These are phyloP conservation scores for Oryza longistaminata DNA, from an alignment of 176 grass and related monocot genomes.

Conservation along the genomic window DNA sequence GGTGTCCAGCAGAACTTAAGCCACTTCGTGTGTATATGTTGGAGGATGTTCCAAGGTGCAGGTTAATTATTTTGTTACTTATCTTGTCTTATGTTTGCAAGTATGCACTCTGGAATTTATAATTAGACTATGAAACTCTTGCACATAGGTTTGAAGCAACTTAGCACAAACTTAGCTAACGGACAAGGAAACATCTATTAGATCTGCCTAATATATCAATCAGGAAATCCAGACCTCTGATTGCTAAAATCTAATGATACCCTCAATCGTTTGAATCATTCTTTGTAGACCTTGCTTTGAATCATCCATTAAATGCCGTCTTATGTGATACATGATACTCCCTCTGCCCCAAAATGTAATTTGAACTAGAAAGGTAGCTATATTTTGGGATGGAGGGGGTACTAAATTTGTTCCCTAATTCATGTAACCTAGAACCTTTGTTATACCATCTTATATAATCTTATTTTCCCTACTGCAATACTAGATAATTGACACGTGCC, in stretches of 20 bases:
- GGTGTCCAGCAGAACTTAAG: constrained; percentile 75
- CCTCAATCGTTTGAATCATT: neutral
- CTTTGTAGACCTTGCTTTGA: no score
- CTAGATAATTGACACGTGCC: neutral
- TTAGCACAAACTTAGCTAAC: neutral
- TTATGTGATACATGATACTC: constrained; percentile 35
- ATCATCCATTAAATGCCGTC: neutral
- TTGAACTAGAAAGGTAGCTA: no score
- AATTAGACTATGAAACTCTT: neutral
- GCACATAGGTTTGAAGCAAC: neutral
- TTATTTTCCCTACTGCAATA: neutral
- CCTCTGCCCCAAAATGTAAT: no score
- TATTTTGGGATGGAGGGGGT: no score
- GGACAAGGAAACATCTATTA: neutral
- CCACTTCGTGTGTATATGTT: constrained; percentile 83
- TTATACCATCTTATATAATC: neutral
- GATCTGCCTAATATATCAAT: neutral
- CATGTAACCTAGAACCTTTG: neutral
- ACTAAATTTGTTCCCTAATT: neutral
- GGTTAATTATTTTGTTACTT: constrained; percentile 34
- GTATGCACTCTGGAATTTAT: neutral
- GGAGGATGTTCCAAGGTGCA: constrained; percentile 83
- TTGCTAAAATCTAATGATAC: neutral
- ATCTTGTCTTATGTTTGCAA: neutral
- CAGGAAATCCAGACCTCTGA: neutral